A percentile compares a stretch with the other conserved stretches of the same genome.
Evolutionary conservation across 2,329 filamentous ascomycete genomes (phyloP).

Genomic region (Niveomyces coronatus): DNA sequence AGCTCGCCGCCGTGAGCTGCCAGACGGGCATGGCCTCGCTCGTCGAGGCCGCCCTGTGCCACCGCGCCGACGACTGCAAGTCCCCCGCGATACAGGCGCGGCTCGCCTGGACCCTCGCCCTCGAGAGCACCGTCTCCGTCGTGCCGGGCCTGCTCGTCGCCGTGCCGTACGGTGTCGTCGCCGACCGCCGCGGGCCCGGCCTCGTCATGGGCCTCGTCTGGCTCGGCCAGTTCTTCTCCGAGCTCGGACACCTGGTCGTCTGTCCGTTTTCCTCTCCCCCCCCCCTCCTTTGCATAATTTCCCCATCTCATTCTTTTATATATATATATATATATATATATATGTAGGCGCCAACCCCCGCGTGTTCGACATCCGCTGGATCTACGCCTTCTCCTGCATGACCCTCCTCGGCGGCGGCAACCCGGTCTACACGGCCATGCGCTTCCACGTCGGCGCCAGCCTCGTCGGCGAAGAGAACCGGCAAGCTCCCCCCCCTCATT

Average conservation of each 20-base stretch:
- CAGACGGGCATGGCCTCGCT: slow-evolving; percentile 2
- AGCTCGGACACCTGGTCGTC: slow-evolving; percentile 4
- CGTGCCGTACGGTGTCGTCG: slow-evolving; percentile 7
- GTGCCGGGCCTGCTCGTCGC: slow-evolving; percentile 5
- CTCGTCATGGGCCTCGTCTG: slow-evolving; percentile 1
- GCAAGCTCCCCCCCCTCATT: background rate
- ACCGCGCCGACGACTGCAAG: slow-evolving; percentile 8
- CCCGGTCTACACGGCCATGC: slow-evolving; percentile 3
- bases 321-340: background rate
- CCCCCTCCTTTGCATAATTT: too few relatives aligned
- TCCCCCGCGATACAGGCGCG: slow-evolving; percentile 4
- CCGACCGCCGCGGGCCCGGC: slow-evolving; percentile 5
- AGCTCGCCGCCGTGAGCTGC: background rate
- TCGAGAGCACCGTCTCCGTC: slow-evolving; percentile 4
- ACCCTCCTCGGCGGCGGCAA: slow-evolving; percentile 9
- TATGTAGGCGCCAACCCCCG: slow-evolving; percentile 3
- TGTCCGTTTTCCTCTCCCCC: background rate
- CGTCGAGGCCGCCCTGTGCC: slow-evolving; percentile 6
- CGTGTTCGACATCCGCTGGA: slow-evolving; percentile 7
- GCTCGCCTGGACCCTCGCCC: slow-evolving; percentile 7
- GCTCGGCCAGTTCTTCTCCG: slow-evolving; percentile 3
- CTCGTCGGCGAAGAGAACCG: slow-evolving; percentile 7
- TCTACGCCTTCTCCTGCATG: slow-evolving; percentile 5
- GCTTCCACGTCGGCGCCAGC: background rate
- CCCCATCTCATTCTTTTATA: too few relatives aligned